Conservation (phyloP, 2,329 filamentous ascomycete genomes). For the Aaosphaeria pasadenensis region DNA sequence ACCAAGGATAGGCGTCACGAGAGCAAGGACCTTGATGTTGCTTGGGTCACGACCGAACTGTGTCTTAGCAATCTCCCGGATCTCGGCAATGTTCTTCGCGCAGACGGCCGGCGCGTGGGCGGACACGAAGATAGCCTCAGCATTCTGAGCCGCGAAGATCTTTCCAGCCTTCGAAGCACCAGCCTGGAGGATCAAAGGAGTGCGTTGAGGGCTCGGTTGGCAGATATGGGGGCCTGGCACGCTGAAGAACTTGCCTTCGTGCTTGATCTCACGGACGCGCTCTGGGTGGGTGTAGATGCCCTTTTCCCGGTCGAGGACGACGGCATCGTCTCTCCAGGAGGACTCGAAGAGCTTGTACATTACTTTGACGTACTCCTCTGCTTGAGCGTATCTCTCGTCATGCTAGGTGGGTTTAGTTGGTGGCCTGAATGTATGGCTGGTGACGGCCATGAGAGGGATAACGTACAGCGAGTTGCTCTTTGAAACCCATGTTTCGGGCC, state of each 20-base stretch:
- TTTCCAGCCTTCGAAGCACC: conserved; percentile 66
- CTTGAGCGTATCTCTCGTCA: conserved; percentile 65
- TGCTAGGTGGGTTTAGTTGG: conserved; percentile 49
- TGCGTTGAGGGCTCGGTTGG: conserved; percentile 65
- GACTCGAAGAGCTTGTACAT: conserved; percentile 68
- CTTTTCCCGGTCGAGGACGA: conserved; percentile 56
- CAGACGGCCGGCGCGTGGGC: conserved; percentile 63
- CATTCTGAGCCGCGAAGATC: conserved; percentile 65
- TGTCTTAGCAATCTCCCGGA: conserved; percentile 53
- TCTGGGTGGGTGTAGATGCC: conserved; percentile 59
- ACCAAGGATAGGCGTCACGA: conserved; percentile 64
- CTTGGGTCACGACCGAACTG: conserved; percentile 57
- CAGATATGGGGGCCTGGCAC: conserved; percentile 64
- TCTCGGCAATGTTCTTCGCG: conserved; percentile 60
- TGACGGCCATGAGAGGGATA: conserved; percentile 57
- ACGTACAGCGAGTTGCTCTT: conserved; percentile 57
- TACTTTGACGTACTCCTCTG: conserved; percentile 68
- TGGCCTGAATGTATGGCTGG: conserved; percentile 41
- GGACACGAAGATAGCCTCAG: conserved; percentile 68
- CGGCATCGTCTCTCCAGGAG: conserved; percentile 66
- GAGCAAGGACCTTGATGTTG: conserved; percentile 65
- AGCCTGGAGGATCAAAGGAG: conserved; percentile 67
- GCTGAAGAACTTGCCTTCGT: conserved; percentile 63
- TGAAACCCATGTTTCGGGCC: conserved; percentile 59
- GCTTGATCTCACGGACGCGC: conserved; percentile 63